Base-by-base conservation (phyloP, 2,329 filamentous ascomycete genomes). In the Pestalotiopsis sp. region DNA sequence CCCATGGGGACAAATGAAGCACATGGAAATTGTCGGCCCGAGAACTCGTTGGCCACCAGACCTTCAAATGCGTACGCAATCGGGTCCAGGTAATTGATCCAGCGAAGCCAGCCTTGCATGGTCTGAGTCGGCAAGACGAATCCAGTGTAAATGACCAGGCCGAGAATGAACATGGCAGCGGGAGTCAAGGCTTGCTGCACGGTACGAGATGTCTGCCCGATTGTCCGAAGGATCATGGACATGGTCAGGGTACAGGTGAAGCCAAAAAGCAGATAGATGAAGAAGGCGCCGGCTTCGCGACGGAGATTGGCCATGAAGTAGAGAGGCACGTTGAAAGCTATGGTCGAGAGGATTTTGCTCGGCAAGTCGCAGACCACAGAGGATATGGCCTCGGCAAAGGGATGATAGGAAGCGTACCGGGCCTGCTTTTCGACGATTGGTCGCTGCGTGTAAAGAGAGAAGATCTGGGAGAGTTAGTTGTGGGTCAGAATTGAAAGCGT, bases 351-450 rank as follows among this genome's bases (percentile, higher is more conserved):
- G 9, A 96, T 80, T 79, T 95, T 97, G 80, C 92, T 92, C 0
- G 94, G 94, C 80, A 97, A 81, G 74, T 97, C 95, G 70, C 88
- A 91, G 27, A 97, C 80, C 90, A 97, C 95, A 2, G 92, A 95
- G 0, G 92, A 90, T 67, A 93, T 86, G 17, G 93, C 92, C 85
- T 97, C 94, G 14, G 93, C 91, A 14, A 91, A 94, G 0, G 95
- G 93, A 75, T 97, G 94, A 76, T 97, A 97, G n/a, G 97, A 86
- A 12, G 94, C 94, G 77, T 97, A 97, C 67, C 91, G 89, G 68
- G 87, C 82, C 74, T 97, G 94, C 78, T 97, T 97, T 78, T 97
- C 94, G 67, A 97, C 93, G 73, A 97, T 97, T 1, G 93, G 92
- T 39, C 94, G 91, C 86, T 97, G 93, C 1, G 92, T 89, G 78